Base-by-base conservation (phyloP, 2,329 filamentous ascomycete species). In the Colletotrichum sidae region DNA sequence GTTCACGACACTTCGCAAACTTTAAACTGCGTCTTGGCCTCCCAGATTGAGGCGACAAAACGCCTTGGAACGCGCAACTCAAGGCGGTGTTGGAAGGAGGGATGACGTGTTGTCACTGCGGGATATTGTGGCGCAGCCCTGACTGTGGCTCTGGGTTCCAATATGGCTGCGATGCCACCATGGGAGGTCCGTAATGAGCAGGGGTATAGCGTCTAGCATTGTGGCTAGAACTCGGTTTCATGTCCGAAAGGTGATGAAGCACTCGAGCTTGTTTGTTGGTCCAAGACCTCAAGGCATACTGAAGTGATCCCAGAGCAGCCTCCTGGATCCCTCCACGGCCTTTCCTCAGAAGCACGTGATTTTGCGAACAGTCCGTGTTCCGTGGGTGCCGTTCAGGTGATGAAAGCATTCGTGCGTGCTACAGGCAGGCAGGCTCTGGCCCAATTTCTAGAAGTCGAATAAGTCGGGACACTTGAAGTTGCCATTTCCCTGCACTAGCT, bases 161-260 rank as follows among this genome's bases (percentile, higher is more conserved):
- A 60, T 46, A 34, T 38, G n/a, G 38, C 39, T 54, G 51, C 54
- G 34, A 11, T 41, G 47, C 41, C 41, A 10, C 25, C 37, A 42
- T n/a, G 52, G 54, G 51, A 39, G 33, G 35, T 45, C 61, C 34
- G 17, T 42, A 33, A 38, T 33, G n/a, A 35, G 33, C 62, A 61
- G 53, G 62, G 62, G 47, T n/a, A 41, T 13, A 15, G 10, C 3
- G 15, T 8, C n/a, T 6, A 25, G 3, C 11, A 11, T n/a, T 65
- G 58, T 62, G 62, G 62, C 62, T 62, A 47, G 58, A 61, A 37
- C 17, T 13, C 33, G 35, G 62, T 65, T 65, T 65, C 62, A 65
- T 13, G 44, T 50, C 51, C 44, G 59, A 56, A 58, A 49, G 57
- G 57, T 54, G 42, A 39, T 51, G 50, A 46, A 25, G 56, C 57